Base-by-base conservation (phyloP, 148 eudicot genomes). In the Chenopodium formosanum region DNA sequence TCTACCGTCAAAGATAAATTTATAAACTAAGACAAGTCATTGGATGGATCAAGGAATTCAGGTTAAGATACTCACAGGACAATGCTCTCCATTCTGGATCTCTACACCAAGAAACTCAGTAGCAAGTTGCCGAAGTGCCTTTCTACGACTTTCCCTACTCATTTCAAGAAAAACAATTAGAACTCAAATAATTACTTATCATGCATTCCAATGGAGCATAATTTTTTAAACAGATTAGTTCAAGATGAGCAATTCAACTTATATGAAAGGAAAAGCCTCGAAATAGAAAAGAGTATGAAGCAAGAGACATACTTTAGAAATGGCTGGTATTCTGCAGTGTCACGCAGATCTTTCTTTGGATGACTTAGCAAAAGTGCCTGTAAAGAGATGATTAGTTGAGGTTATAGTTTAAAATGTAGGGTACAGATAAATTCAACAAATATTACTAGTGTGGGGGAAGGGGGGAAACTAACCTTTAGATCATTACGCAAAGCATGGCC, bases 401-500 rank as follows among this genome's bases (percentile, higher is more conserved):
- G 16, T 22, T 20, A 32, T 52, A 37, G 13, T 53, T 27, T 48
- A 10, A 23, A 50, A 34, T 32, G 47, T 10, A 25, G 5, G 67
- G 44, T 65, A 40, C 25, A 64, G n/a, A 56, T 16, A 7, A 17
- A 64, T 64, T 68, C 14, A 60, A 50, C 13, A 47, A 47, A 47
- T 20, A 46, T 74, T 74, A 29, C 31, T 37, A 56, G 16, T 72
- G 40, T 58, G 73, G 13, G 44, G 65, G 50, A n/a, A 50, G 4
- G 3, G 22, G 4, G 3, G 22, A 68, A 46, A 37, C 71, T 46
- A 69, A 92, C 99, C 93, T 88, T 96, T 53, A 96, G 90, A 86
- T 96, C 99, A 82, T 96, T 96, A 76, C 90, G 97, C 83, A 96
- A 87, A 20, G 99, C 99, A 90, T 96, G 99, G 34, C 99, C 99